Percentiles rank a stretch among this genome's conserved stretches.
Conservation (phyloP, 2,329 filamentous ascomycete genomes). For the Aspergillus sergii region DNA sequence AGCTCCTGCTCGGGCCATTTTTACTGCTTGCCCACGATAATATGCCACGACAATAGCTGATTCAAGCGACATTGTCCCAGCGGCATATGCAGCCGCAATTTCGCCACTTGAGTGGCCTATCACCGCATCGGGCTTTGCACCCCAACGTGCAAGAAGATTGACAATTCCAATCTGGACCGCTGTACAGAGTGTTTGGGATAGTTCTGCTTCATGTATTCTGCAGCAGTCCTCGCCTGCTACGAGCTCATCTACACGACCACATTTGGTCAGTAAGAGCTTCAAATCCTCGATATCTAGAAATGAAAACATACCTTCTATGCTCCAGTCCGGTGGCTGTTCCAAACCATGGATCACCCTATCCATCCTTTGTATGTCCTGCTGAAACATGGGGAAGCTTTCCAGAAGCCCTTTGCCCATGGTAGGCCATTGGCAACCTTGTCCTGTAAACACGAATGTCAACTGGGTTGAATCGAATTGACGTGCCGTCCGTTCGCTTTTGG, state of each 20-base stretch:
- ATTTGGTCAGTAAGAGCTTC: background rate
- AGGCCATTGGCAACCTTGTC: constrained; percentile 31
- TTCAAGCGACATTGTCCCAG: background rate
- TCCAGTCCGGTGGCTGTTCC: constrained; percentile 5
- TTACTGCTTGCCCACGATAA: background rate
- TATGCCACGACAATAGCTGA: constrained; percentile 12
- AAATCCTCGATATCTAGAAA: background rate
- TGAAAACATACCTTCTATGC: background rate
- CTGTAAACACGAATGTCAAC: constrained; percentile 27
- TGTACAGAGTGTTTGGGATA: constrained; percentile 20
- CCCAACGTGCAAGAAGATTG: constrained; percentile 29
- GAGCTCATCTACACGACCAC: too few relatives aligned
- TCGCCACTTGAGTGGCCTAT: constrained; percentile 36
- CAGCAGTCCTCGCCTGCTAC: constrained; percentile 1
- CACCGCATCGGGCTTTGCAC: constrained; percentile 26
- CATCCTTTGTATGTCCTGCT: background rate
- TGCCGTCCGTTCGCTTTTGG: background rate
- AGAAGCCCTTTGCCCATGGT: constrained; percentile 7
- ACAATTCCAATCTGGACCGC: constrained; percentile 34
- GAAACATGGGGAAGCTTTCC: background rate
- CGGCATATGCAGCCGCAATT: constrained; percentile 26
- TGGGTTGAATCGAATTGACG: background rate
- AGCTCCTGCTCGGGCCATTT: constrained; percentile 3
- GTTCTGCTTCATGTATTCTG: background rate
- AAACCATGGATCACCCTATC: constrained; percentile 1